These are phyloP conservation scores for Diplodia mutila DNA, from an alignment of 2,329 filamentous ascomycete genomes.

Conservation along the genomic window DNA sequence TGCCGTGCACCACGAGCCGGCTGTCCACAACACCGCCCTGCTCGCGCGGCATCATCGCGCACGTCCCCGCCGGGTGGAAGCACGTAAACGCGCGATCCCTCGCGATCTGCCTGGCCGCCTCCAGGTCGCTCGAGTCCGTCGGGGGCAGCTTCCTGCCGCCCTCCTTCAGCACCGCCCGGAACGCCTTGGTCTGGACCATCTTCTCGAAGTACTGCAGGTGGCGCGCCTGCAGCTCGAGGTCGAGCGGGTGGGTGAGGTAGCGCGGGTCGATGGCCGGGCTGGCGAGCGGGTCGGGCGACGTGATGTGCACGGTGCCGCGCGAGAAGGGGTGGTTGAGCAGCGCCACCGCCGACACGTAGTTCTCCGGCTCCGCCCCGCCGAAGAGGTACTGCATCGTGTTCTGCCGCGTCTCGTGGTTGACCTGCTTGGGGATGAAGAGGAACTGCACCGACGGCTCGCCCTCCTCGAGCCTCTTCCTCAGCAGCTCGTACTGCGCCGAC, in stretches of 20 bases:
- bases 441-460: constrained; percentile 17
- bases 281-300: constrained; percentile 37
- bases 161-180: constrained; percentile 40
- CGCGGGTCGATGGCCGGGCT: constrained; percentile 46
- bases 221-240: constrained; percentile 46
- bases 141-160: constrained; percentile 30
- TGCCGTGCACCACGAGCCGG: constrained; percentile 35
- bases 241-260: constrained; percentile 50
- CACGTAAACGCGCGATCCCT: constrained; percentile 36
- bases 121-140: constrained; percentile 1
- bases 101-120: constrained; percentile 28
- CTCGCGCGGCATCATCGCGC: constrained; percentile 35
- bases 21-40: constrained; percentile 37
- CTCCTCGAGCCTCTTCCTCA: constrained; percentile 7
- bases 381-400: constrained; percentile 28
- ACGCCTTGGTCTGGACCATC: constrained; percentile 38
- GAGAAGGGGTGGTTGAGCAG: constrained; percentile 39
- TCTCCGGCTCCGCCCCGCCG: constrained; percentile 29
- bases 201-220: constrained; percentile 42
- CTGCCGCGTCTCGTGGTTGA: constrained; percentile 24
- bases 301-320: constrained; percentile 39
- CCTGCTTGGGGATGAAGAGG: constrained; percentile 28
- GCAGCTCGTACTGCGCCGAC: constrained; percentile 24
- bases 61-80: constrained; percentile 38
- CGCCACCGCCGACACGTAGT: constrained; percentile 35